Conservation (phyloP, 2,329 filamentous ascomycete species). For the Aspergillaceae sp. region DNA sequence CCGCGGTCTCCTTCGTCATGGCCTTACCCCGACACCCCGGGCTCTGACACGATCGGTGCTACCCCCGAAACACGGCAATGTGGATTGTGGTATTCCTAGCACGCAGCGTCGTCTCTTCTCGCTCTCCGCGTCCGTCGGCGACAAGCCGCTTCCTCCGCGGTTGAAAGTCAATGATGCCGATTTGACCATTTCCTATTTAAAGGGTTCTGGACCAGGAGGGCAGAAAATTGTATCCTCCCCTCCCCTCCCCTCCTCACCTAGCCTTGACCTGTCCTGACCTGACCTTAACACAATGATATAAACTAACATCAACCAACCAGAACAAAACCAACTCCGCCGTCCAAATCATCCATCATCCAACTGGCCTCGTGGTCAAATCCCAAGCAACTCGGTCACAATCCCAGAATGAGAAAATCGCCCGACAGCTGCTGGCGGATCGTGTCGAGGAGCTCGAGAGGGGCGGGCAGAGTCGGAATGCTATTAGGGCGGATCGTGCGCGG, state of each 20-base stretch:
- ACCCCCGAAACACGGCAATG: no score
- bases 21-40: not conserved
- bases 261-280: constrained; percentile 1
- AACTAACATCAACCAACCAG: constrained; percentile 23
- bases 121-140: constrained; percentile 12
- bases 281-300: no score
- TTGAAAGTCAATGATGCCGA: constrained; percentile 68
- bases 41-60: not conserved
- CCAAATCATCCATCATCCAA: constrained; percentile 81
- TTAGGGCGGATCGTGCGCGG: constrained; percentile 80
- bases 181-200: constrained; percentile 76
- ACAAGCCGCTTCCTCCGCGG: constrained; percentile 65
- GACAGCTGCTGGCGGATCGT: constrained; percentile 64
- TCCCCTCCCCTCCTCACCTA: not conserved
- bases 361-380: constrained; percentile 86
- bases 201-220: constrained; percentile 84
- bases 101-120: constrained; percentile 12
- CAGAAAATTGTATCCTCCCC: constrained; percentile 69
- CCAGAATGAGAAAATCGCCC: constrained; percentile 80
- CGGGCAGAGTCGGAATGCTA: constrained; percentile 62
- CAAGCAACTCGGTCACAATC: constrained; percentile 80
- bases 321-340: constrained; percentile 97
- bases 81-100: not conserved
- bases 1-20: not conserved
- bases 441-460: constrained; percentile 70